Conservation (phyloP, 164 flowering plant genomes). For the Paratinospora sagittata region DNA sequence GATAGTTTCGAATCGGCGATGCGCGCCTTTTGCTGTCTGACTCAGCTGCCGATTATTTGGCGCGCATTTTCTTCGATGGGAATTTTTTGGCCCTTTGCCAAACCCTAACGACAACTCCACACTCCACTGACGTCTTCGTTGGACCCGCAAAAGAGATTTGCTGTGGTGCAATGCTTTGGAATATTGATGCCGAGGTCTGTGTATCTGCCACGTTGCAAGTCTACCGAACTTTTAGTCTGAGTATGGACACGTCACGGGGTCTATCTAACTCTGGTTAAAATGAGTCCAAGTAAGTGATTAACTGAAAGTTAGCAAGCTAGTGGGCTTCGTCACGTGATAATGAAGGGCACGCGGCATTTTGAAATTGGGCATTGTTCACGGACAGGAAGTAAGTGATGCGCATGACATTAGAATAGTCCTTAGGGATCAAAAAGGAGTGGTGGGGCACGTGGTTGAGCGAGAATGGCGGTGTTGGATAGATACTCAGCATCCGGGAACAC, state of each 20-base stretch:
- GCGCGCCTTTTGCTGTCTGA: constrained; percentile 17
- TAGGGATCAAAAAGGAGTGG: too few species aligned
- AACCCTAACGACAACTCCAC: constrained; percentile 7
- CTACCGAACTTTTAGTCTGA: not conserved
- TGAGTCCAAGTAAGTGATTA: not conserved
- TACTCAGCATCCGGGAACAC: not conserved
- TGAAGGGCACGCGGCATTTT: not conserved
- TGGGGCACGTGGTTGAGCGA: not conserved
- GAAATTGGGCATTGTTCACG: too few species aligned
- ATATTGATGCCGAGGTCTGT: not conserved
- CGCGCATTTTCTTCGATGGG: constrained; percentile 9
- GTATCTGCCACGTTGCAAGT: not conserved
- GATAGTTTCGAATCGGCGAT: constrained; percentile 20
- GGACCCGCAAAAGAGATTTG: not conserved
- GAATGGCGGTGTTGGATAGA: not conserved
- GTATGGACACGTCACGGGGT: not conserved
- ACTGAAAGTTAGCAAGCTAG: not conserved
- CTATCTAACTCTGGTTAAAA: not conserved
- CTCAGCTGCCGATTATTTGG: constrained; percentile 14
- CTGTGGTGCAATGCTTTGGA: not conserved
- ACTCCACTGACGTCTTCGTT: not conserved
- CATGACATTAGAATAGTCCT: not conserved
- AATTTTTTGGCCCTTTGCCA: not conserved
- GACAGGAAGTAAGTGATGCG: too few species aligned
- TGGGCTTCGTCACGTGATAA: not conserved